phyloP scores from a whole-genome alignment of 169 alveolate genomes.

The Theileria orientalis region DNA sequence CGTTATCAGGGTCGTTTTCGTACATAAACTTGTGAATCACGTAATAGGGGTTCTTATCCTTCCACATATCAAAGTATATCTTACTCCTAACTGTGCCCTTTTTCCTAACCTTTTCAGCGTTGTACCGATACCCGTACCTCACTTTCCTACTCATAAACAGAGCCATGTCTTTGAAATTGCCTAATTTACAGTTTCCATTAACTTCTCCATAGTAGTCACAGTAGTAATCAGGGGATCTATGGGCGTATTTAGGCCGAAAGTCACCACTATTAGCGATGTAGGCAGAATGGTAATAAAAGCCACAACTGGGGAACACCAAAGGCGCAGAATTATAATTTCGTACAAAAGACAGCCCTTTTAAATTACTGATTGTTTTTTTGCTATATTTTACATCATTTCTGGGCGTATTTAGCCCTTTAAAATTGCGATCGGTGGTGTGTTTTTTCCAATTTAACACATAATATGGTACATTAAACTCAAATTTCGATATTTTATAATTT shows the following conservation, averaged over 20 bases:
- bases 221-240: background rate
- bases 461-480: too few species aligned
- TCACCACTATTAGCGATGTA: background rate
- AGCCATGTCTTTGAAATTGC: background rate
- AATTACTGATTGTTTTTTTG: too few species aligned
- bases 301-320: too few species aligned
- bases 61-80: slow-evolving; percentile 62
- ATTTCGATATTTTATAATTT: too few species aligned
- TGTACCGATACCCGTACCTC: slow-evolving; percentile 38
- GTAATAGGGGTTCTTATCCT: slow-evolving; percentile 62
- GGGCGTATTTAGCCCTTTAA: too few species aligned
- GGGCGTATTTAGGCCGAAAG: background rate
- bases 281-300: too few species aligned
- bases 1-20: slow-evolving; percentile 64
- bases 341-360: too few species aligned
- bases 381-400: too few species aligned
- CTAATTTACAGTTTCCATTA: background rate
- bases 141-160: slow-evolving; percentile 49
- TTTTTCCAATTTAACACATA: too few species aligned
- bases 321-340: too few species aligned
- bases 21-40: slow-evolving; percentile 60
- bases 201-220: background rate
- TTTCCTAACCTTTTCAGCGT: slow-evolving; percentile 31
- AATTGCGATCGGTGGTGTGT: too few species aligned
- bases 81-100: slow-evolving; percentile 51